These are phyloP conservation scores for Aspergillus hortae DNA, from an alignment of 2,329 filamentous ascomycete species.

Conservation along the genomic window DNA sequence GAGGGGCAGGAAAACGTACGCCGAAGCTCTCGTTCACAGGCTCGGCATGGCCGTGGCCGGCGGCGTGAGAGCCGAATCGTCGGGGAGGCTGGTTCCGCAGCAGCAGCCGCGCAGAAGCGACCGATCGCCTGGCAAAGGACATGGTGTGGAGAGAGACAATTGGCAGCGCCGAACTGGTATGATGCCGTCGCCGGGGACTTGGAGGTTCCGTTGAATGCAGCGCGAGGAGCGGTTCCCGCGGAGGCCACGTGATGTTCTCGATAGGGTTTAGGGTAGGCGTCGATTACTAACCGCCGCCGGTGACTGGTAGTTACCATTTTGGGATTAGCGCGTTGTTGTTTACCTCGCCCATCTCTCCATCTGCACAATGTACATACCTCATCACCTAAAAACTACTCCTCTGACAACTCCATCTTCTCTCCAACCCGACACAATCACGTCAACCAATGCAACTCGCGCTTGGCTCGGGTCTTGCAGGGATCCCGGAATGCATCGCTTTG, in stretches of 20 bases:
- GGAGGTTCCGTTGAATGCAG: conserved; percentile 15
- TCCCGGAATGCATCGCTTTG: conserved; percentile 5
- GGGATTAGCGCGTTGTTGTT: not conserved
- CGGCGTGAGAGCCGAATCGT: conserved; percentile 42
- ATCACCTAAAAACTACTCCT: no score
- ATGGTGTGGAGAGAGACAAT: conserved; percentile 34
- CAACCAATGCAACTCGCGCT: not conserved
- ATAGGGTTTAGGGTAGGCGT: conserved; percentile 11
- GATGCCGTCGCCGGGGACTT: conserved; percentile 26
- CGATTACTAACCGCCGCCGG: not conserved
- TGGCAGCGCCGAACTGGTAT: conserved; percentile 27
- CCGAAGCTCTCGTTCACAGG: conserved; percentile 46
- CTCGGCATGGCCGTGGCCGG: conserved; percentile 31
- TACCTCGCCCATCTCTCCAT: not conserved
- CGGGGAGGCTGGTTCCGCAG: conserved; percentile 42
- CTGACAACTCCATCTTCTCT: no score
- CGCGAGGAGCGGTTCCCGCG: conserved; percentile 12
- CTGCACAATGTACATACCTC: no score
- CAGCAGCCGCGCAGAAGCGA: conserved; percentile 33
- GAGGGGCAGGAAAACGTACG: conserved; percentile 32
- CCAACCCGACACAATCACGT: no score
- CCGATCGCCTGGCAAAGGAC: conserved; percentile 41
- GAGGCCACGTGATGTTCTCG: conserved; percentile 13
- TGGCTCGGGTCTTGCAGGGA: conserved; percentile 4
- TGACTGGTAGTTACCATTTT: not conserved